Evolutionary conservation across 2,329 filamentous ascomycete species (phyloP).

Genomic region (Epicoccum sorghinum): DNA sequence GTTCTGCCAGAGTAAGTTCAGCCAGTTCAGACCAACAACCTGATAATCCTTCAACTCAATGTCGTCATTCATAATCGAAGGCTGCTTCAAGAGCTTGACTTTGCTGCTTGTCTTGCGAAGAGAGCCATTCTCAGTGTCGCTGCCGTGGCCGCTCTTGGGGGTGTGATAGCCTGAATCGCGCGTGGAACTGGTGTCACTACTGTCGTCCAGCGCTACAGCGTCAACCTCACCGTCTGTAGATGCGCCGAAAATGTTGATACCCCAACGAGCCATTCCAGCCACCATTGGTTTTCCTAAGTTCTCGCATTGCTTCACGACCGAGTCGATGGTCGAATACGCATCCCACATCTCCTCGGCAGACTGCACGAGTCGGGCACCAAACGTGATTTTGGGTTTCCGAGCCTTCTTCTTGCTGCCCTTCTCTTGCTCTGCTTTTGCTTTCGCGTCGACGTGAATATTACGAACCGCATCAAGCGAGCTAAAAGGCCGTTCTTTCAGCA

Average conservation of each 20-base stretch:
- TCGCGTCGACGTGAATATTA: constrained; percentile 59
- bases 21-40: constrained; percentile 92
- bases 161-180: constrained; percentile 74
- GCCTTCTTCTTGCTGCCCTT: constrained; percentile 43
- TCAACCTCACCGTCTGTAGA: constrained; percentile 67
- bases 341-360: constrained; percentile 74
- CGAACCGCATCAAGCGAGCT: constrained; percentile 68
- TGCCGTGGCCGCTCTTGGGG: constrained; percentile 51
- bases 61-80: constrained; percentile 75
- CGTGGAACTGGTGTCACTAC: constrained; percentile 45
- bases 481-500: constrained; percentile 80
- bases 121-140: constrained; percentile 56
- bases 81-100: constrained; percentile 66
- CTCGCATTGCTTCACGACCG: constrained; percentile 79
- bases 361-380: constrained; percentile 72
- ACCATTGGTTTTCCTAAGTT: constrained; percentile 70
- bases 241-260: constrained; percentile 67
- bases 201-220: constrained; percentile 60
- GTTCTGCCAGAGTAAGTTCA: constrained; percentile 80
- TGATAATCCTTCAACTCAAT: constrained; percentile 91
- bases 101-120: constrained; percentile 45
- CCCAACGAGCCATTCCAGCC: constrained; percentile 70
- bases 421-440: constrained; percentile 26
- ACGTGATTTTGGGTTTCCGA: constrained; percentile 53
- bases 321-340: constrained; percentile 82